A percentile compares a stretch with the other conserved stretches of the same genome.
phyloP scores from a whole-genome alignment of 75 land plant genomes.

The Azolla pinnata region DNA sequence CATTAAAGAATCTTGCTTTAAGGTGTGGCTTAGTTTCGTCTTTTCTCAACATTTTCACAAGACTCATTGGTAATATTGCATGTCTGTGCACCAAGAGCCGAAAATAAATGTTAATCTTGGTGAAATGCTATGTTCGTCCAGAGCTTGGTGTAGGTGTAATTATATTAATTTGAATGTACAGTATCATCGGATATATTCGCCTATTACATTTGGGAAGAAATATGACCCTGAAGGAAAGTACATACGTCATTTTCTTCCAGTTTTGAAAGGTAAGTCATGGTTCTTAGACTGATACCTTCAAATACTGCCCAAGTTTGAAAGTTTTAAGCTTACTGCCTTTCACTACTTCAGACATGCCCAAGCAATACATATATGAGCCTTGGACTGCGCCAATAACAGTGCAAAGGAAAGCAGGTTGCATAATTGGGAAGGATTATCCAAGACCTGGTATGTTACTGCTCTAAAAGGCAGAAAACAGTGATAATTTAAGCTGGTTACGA shows the following conservation, averaged over 20 bases:
- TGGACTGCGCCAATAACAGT: conserved; percentile 82
- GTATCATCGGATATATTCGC: conserved; percentile 89
- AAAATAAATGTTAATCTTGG: too few relatives aligned
- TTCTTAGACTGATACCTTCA: neutral
- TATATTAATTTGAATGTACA: conserved; percentile 14
- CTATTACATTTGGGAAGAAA: conserved; percentile 81
- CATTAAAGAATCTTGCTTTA: too few relatives aligned
- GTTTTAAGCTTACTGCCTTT: too few relatives aligned
- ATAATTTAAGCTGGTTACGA: too few relatives aligned
- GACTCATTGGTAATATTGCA: too few relatives aligned
- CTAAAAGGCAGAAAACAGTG: too few relatives aligned
- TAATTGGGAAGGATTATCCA: conserved; percentile 84
- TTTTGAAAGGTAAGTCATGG: conserved; percentile 56
- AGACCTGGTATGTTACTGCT: conserved; percentile 49
- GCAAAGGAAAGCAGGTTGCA: conserved; percentile 71
- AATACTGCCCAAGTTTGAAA: too few relatives aligned
- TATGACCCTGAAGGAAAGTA: conserved; percentile 76
- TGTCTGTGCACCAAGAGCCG: too few relatives aligned
- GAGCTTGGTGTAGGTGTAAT: too few relatives aligned
- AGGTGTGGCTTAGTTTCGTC: too few relatives aligned
- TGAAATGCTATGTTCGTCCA: too few relatives aligned
- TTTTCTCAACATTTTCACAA: too few relatives aligned
- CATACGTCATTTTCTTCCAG: conserved; percentile 73
- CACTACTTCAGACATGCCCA: conserved; percentile 83
- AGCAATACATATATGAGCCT: conserved; percentile 85